Conservation (phyloP, 139 green algal genomes). For the Klebsormidium nitens region DNA sequence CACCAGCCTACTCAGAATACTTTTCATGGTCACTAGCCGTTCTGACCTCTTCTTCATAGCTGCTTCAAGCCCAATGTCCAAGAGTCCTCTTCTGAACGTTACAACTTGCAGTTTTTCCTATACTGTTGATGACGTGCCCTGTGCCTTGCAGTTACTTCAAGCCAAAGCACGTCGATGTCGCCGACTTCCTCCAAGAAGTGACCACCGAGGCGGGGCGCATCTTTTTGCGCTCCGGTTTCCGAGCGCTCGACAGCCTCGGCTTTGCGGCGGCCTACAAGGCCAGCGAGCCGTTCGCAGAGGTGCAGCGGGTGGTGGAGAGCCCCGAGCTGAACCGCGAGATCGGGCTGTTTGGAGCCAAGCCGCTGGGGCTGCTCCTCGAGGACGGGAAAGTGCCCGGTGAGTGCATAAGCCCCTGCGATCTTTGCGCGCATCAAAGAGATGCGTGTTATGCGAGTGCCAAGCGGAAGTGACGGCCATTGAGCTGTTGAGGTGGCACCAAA, state of each 20-base stretch:
- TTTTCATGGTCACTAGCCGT: neutral
- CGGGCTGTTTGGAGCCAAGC: too few relatives aligned
- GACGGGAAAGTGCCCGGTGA: too few relatives aligned
- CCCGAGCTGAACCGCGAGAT: too few relatives aligned
- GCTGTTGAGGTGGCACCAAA: too few relatives aligned
- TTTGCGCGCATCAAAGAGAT: too few relatives aligned
- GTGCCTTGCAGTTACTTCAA: slow-evolving; percentile 37
- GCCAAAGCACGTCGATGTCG: slow-evolving; percentile 12
- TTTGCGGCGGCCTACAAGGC: slow-evolving; percentile 29
- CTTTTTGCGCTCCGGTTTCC: slow-evolving; percentile 16
- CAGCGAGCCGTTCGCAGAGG: slow-evolving; percentile 19
- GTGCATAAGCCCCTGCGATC: too few relatives aligned
- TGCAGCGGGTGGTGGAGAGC: slow-evolving; percentile 34
- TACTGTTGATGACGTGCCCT: too few relatives aligned
- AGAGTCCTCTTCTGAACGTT: neutral
- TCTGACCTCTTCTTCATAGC: neutral
- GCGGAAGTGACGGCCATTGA: too few relatives aligned
- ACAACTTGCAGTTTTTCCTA: too few relatives aligned
- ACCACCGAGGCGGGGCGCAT: slow-evolving; percentile 12
- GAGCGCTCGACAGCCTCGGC: slow-evolving; percentile 23
- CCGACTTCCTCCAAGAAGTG: slow-evolving; percentile 26
- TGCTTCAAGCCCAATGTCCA: neutral
- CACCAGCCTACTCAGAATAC: neutral
- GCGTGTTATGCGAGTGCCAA: too few relatives aligned
- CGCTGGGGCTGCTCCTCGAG: too few relatives aligned